A percentile compares a stretch with the other conserved stretches of the same genome.
phyloP scores from a whole-genome alignment of 805 yeast genomes.

The Kuraishia cidri region DNA sequence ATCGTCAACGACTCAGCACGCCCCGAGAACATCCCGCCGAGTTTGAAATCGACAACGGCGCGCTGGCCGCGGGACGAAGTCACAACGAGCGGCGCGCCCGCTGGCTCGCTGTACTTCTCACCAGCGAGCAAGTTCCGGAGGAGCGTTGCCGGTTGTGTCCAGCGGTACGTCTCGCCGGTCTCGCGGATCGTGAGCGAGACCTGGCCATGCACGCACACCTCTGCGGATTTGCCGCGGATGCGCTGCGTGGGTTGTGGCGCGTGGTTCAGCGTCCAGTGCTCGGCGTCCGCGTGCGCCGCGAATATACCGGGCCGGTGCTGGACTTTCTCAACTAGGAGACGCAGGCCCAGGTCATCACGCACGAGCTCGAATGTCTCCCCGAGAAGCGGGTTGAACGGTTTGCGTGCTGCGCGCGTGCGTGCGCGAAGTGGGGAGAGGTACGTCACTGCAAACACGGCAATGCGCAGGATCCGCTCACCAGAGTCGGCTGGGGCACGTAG shows the following conservation, averaged over 20 bases:
- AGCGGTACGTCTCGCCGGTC: conserved; percentile 67
- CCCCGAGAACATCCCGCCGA: conserved; percentile 79
- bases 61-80: conserved; percentile 59
- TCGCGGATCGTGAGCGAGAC: conserved; percentile 45
- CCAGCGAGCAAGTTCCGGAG: conserved; percentile 89
- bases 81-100: conserved; percentile 55
- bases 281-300: conserved; percentile 71
- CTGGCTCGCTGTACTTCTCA: conserved; percentile 88
- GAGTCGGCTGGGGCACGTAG: conserved; percentile 32
- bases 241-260: conserved; percentile 74
- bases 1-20: conserved; percentile 65
- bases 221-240: conserved; percentile 93
- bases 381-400: conserved; percentile 90
- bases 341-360: conserved; percentile 69
- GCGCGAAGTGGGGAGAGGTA: conserved; percentile 62
- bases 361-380: conserved; percentile 93
- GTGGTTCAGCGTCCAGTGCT: conserved; percentile 57
- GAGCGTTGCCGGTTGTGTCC: conserved; percentile 77
- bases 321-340: conserved; percentile 80
- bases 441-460: conserved; percentile 80
- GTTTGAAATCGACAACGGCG: conserved; percentile 67
- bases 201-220: conserved; percentile 68
- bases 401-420: conserved; percentile 69
- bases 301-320: conserved; percentile 80
- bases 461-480: conserved; percentile 51